These are phyloP conservation scores for Ophiostoma populinum DNA, from an alignment of 2,329 filamentous ascomycete species.

Conservation along the genomic window DNA sequence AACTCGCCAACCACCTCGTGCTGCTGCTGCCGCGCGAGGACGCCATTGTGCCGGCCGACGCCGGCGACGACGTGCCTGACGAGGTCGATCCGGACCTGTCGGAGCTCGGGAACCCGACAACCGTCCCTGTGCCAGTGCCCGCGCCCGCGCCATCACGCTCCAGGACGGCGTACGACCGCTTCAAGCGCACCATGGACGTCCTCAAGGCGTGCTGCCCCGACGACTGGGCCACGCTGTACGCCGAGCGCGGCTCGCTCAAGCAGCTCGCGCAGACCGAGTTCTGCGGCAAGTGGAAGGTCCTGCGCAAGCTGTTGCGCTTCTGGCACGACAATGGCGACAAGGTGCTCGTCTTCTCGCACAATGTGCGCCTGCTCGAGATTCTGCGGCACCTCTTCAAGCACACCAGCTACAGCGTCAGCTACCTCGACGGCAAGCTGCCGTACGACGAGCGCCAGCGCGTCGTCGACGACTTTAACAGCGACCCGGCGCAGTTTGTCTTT, in stretches of 20 bases:
- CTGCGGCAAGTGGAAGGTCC: constrained; percentile 91
- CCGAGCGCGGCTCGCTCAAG: constrained; percentile 58
- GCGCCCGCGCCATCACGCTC: background rate
- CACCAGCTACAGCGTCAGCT: constrained; percentile 80
- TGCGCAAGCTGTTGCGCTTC: constrained; percentile 71
- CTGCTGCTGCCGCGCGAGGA: constrained; percentile 54
- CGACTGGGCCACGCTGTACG: constrained; percentile 57
- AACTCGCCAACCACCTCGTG: constrained; percentile 83
- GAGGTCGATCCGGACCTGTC: too few relatives aligned
- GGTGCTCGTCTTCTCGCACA: constrained; percentile 88
- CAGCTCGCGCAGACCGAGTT: constrained; percentile 76
- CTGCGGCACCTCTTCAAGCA: constrained; percentile 71
- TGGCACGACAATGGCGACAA: constrained; percentile 88
- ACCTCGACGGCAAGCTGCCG: constrained; percentile 68
- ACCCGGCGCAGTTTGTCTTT: constrained; percentile 80
- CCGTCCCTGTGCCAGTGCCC: background rate
- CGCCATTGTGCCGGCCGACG: constrained; percentile 29
- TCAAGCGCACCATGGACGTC: constrained; percentile 57
- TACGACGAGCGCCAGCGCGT: constrained; percentile 68
- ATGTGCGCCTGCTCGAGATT: constrained; percentile 68
- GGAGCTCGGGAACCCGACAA: too few relatives aligned
- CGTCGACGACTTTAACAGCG: constrained; percentile 83
- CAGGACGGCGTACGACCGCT: constrained; percentile 36
- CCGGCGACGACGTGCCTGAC: background rate
- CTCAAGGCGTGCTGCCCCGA: constrained; percentile 61